Evolutionary conservation across 352 stramenopile species (phyloP).

Genomic region (Phytophthora rubi): DNA sequence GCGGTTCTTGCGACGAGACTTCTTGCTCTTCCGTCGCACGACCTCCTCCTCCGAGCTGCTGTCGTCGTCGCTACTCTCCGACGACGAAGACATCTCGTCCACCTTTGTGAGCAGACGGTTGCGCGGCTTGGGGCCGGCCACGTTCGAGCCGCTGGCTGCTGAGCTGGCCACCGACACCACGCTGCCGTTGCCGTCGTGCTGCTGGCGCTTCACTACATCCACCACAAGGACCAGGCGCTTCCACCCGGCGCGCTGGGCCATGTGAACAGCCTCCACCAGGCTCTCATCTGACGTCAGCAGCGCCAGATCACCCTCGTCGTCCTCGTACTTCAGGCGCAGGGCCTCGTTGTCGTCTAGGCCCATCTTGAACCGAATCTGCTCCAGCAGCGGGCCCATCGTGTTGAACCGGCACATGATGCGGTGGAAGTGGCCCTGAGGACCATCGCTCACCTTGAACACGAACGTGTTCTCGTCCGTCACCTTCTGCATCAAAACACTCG

Average conservation of each 20-base stretch:
- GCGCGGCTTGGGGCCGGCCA: slow-evolving; percentile 32
- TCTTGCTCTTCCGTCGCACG: slow-evolving; percentile 52
- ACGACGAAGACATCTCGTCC: slow-evolving; percentile 69
- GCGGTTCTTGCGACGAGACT: slow-evolving; percentile 53
- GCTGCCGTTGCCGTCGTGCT: slow-evolving; percentile 41
- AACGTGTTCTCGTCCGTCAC: slow-evolving; percentile 74
- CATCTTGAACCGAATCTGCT: slow-evolving; percentile 88
- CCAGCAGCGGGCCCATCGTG: slow-evolving; percentile 67
- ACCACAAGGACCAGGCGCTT: slow-evolving; percentile 86
- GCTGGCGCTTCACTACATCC: slow-evolving; percentile 68
- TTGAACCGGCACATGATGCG: slow-evolving; percentile 86
- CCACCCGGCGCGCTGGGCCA: slow-evolving; percentile 86
- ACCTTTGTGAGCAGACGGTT: slow-evolving; percentile 81
- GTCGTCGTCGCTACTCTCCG: slow-evolving; percentile 42
- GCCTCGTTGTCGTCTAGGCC: slow-evolving; percentile 60
- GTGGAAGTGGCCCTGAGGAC: slow-evolving; percentile 81
- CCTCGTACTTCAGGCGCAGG: slow-evolving; percentile 86
- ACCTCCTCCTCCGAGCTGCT: slow-evolving; percentile 56
- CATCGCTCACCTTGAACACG: slow-evolving; percentile 91
- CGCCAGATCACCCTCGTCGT: slow-evolving; percentile 87
- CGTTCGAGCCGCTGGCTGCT: slow-evolving; percentile 31
- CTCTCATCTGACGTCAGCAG: slow-evolving; percentile 88
- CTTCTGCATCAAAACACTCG: slow-evolving; percentile 76
- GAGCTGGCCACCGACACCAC: slow-evolving; percentile 48
- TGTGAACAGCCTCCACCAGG: slow-evolving; percentile 84